phyloP scores from a whole-genome alignment of 1,284 basidiomycete species.

The Melampsora occidentalis region DNA sequence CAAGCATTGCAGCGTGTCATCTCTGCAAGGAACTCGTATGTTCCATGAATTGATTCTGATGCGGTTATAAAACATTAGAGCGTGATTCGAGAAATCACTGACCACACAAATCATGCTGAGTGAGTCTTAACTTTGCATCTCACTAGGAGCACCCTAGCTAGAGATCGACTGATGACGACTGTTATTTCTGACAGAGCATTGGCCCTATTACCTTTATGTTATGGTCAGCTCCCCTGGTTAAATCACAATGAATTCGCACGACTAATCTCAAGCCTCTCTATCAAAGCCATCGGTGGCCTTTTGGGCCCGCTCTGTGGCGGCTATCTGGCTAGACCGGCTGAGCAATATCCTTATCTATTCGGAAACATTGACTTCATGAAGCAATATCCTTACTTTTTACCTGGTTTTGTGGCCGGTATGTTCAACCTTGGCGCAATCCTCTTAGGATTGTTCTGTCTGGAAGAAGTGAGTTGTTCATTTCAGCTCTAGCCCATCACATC shows the following conservation, averaged over 20 bases:
- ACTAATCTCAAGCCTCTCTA: too few species aligned
- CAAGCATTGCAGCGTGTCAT: neutral
- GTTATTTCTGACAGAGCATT: neutral
- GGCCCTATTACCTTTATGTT: conserved; percentile 7
- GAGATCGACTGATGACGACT: too few species aligned
- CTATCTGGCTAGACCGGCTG: conserved; percentile 8
- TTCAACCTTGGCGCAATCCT: neutral
- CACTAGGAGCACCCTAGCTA: too few species aligned
- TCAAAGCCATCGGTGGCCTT: neutral
- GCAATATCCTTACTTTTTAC: conserved; percentile 21
- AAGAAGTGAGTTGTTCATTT: conserved; percentile 2
- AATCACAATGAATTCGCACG: too few species aligned
- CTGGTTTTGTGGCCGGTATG: conserved; percentile 9
- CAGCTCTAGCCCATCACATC: neutral
- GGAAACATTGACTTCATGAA: neutral
- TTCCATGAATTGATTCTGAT: too few species aligned
- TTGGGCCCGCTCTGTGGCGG: conserved; percentile 4
- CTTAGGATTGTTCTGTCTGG: conserved; percentile 4
- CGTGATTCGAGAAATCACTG: conserved; percentile 9
- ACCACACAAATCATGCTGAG: conserved; percentile 10
- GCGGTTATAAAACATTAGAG: neutral
- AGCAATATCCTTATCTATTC: conserved; percentile 11
- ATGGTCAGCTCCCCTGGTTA: neutral
- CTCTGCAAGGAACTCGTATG: neutral
- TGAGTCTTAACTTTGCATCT: neutral